Base-by-base conservation (phyloP, 2,329 filamentous ascomycete species). In the Esteya vermicola region DNA sequence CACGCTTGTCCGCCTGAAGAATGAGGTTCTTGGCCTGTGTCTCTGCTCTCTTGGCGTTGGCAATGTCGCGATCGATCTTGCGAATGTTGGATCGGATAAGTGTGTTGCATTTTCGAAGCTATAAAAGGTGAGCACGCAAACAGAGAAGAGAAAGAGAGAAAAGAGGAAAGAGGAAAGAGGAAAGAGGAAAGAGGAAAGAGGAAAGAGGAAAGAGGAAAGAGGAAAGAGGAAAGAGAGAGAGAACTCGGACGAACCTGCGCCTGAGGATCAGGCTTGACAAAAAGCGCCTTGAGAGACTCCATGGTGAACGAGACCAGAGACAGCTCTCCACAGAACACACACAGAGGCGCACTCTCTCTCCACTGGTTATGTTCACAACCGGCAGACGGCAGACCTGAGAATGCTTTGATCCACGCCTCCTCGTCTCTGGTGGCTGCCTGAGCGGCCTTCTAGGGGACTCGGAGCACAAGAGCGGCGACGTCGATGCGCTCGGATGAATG, bases 21-120 rank as follows among this genome's bases (percentile, higher is more conserved):
- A 96, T 96, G 49, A 85, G 75, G 57, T 74, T 80, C 54, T 85
- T 86, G 47, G 88, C 88, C 61, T 91, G 93, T 54, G 63, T 63
- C 58, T 98, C 89, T 49, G 85, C 78, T 42, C 74, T 66, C 59
- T 84, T 88, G 48, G 91, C 74, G 48, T 78, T 69, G 40, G 70
- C 63, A 56, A 98, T 89, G 62, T 96, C 88, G 56, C 91, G 88
- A 59, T 98, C 91, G 52, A 98, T 75, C 57, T 93, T 89, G 55
- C 91, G 86, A 46, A 85, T 81, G 61, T 96, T 95, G 56, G 78
- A 67, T 45, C 89, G 85, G 52, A 98, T 81, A 46, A 96, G 75
- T 45, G 76, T 68, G 60, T 95, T 94, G 63, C 89, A 96, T 78
- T 95, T 96, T 47, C 88, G 80, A 63, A 91, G 81, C 89, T 98